Base-by-base conservation (phyloP, 345 rosid species). In the Rhizophora mangle region DNA sequence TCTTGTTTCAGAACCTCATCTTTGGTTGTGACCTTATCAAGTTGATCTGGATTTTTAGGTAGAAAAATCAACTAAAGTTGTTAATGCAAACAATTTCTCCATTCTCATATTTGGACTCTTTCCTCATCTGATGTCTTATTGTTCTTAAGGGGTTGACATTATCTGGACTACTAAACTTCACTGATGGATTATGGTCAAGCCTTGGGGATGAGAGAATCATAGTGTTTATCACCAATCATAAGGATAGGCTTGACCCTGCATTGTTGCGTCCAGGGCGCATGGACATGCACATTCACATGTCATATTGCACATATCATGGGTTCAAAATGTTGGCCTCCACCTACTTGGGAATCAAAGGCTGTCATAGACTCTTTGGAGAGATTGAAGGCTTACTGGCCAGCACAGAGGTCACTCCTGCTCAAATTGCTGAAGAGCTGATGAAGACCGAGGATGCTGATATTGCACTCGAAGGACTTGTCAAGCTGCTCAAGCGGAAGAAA, bases 371-470 rank as follows among this genome's bases (percentile, higher is more conserved):
- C 21, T 81, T 21, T 8, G 68, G 53, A 4, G 83, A 79, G 69
- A 86, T 82, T 20, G 80, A 84, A 37, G 69, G 72, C 9, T 63
- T 84, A 32, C 69, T 86, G 0, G 69, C 63, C 20, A 75, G 61
- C 6, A 64, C 70, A 6, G 69, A 73, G 13, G 77, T 82, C 3
- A 86, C 84, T 11, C 90, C 88, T 0, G 88, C 91, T 3, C 83
- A 85, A 66, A 78, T 85, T 0, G 88, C 88, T 0, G 91, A 83
- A 58, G 87, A 83, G 79, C 60, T 87, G 60, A 85, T 85, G 89
- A 87, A 82, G 75, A 80, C 74, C 37, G 87, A 85, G 56, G 85
- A 80, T 52, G 71, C 80, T 6, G 86, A 83, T 16, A 63, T 71
- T 65, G 89, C 89, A 0, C 85, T 85, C 4, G 86, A 60, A 58